Evolutionary conservation across 2,329 filamentous ascomycete genomes (phyloP).

Genomic region (Dendryphion nanum): DNA sequence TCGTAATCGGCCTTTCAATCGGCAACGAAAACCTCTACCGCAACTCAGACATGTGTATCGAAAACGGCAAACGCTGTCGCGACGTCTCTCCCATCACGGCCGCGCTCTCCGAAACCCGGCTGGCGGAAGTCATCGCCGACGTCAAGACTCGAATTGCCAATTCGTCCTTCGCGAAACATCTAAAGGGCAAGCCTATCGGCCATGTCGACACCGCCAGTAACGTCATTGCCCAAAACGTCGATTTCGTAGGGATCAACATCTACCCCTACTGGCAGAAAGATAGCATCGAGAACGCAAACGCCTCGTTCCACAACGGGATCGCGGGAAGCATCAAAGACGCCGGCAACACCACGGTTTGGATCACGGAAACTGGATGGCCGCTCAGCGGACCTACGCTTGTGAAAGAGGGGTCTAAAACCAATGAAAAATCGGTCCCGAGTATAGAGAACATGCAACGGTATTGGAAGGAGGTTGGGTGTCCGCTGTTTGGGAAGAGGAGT

Average conservation of each 20-base stretch:
- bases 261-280: slow-evolving; percentile 34
- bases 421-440: no score
- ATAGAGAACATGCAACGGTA: slow-evolving; percentile 23
- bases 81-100: no score
- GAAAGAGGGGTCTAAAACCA: slow-evolving; percentile 10
- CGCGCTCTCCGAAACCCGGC: no score
- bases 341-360: slow-evolving; percentile 28
- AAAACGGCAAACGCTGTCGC: no score
- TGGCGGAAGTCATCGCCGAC: no score
- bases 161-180: slow-evolving; percentile 52
- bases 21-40: slow-evolving; percentile 60
- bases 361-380: slow-evolving; percentile 37
- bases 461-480: slow-evolving; percentile 31
- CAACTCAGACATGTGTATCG: no score
- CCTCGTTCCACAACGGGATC: slow-evolving; percentile 24
- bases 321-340: slow-evolving; percentile 19
- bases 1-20: slow-evolving; percentile 36
- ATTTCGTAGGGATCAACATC: slow-evolving; percentile 34
- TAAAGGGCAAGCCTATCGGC: slow-evolving; percentile 47
- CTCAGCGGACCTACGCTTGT: slow-evolving; percentile 11
- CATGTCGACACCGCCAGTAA: slow-evolving; percentile 32
- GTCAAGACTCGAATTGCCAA: no score
- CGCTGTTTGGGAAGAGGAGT: slow-evolving; percentile 28
- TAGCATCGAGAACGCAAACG: slow-evolving; percentile 39
- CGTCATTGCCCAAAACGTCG: slow-evolving; percentile 19